Evolutionary conservation across 805 yeast genomes (phyloP), one percentile per base, ranked within the genome.

Genomic region (Nematodospora valgi): DNA sequence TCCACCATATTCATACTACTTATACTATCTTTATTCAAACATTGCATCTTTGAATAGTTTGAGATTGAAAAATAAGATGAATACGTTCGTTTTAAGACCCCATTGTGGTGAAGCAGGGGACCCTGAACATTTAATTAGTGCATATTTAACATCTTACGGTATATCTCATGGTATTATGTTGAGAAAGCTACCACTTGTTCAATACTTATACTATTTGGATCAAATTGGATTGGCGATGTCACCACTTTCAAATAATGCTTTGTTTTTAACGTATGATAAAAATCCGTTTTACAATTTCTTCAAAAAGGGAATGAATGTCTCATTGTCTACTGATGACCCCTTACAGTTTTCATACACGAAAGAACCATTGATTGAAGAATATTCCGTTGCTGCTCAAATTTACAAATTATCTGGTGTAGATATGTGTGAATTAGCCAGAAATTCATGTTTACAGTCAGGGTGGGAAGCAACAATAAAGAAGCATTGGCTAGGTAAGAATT

Each of bases 41-140:
- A 59, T 93, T 59, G 78, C 95, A 2, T 77, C 95, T 6, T 72
- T 93, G 58, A 93, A 93, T 54, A 79, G 82, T 44, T 83, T 91
- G 78, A 77, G 99, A 62, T 64, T 70, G 22, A 71, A 67, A 39
- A 73, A 89, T 39, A 83, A 85, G 0, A 84, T 78, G 61, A 89
- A 85, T 57, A 89, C 97, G 0, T 82, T 93, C 61, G 94, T 87
- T n/a, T 67, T 93, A 49, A 76, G 98, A 51, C 99, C 99, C 3
- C 99, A 93, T 59, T 86, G 96, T 48, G 99, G 99, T 44, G 99
- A 93, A 62, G 99, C 98, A n/a, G 99, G 99, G 41, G 98, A 93
- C 54, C 97, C 98, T 1, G 98, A 93, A 53, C 98, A 93, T 66
- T 70, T 94, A 53, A 86, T 89, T 29, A 75, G 89, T 33, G 89